phyloP scores from a whole-genome alignment of 2,329 filamentous ascomycete genomes.

The Neofusicoccum sp. region DNA sequence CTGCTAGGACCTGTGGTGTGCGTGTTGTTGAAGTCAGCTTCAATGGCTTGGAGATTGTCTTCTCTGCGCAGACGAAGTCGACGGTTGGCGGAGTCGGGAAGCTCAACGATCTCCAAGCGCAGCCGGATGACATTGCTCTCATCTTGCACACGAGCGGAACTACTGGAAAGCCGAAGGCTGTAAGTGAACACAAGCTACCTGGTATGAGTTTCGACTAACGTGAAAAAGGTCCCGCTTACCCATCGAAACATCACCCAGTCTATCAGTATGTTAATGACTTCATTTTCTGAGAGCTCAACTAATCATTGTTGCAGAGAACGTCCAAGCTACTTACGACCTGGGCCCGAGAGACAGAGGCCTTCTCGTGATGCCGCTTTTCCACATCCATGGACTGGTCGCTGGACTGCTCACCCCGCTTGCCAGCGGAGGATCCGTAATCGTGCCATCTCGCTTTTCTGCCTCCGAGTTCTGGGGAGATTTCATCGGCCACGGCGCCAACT shows the following conservation, averaged over 20 bases:
- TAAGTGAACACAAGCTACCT: background rate
- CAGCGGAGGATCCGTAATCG: slow-evolving; percentile 69
- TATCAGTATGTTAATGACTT: slow-evolving; percentile 1
- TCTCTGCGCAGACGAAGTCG: slow-evolving; percentile 68
- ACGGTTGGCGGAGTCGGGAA: slow-evolving; percentile 55
- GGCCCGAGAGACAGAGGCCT: slow-evolving; percentile 67
- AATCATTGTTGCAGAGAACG: slow-evolving; percentile 55
- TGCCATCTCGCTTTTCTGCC: slow-evolving; percentile 71
- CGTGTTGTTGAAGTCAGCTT: slow-evolving; percentile 77
- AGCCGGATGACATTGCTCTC: slow-evolving; percentile 69
- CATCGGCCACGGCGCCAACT: slow-evolving; percentile 66
- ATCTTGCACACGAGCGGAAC: slow-evolving; percentile 77
- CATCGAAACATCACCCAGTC: slow-evolving; percentile 61
- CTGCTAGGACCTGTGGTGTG: slow-evolving; percentile 68
- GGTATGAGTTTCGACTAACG: background rate
- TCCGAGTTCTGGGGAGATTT: slow-evolving; percentile 75
- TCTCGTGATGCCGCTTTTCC: slow-evolving; percentile 81
- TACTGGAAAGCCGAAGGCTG: slow-evolving; percentile 72
- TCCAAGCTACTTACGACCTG: slow-evolving; percentile 68
- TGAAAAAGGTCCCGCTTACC: slow-evolving; percentile 62
- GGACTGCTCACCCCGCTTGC: slow-evolving; percentile 69
- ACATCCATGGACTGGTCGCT: slow-evolving; percentile 77
- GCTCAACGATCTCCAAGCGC: slow-evolving; percentile 49
- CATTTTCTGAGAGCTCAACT: background rate
- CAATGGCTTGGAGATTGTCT: slow-evolving; percentile 61